A percentile compares a stretch with the other conserved stretches of the same genome.
These are phyloP conservation scores for Anthoceros angustus DNA, from an alignment of 225 moss, liverwort and hornwort genomes.

Conservation along the genomic window DNA sequence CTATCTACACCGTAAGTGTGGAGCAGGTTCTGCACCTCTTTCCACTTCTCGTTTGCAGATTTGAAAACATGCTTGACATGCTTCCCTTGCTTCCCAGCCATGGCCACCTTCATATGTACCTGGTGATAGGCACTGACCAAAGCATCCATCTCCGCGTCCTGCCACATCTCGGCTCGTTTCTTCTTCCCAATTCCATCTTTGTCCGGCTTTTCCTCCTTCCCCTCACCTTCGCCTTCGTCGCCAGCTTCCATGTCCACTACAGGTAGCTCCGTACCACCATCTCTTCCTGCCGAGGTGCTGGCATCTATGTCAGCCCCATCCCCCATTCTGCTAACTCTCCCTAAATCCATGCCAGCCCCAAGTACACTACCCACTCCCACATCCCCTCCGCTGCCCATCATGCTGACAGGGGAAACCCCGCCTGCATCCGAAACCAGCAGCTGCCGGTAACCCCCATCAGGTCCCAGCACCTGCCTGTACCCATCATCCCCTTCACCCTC, in stretches of 20 bases:
- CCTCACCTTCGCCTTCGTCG: conserved; percentile 34
- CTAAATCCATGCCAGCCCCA: not conserved
- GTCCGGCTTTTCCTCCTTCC: conserved; percentile 27
- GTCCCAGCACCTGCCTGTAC: conserved; percentile 3
- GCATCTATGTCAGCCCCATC: conserved; percentile 1
- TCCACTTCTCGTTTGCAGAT: conserved; percentile 51
- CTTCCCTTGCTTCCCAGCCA: conserved; percentile 52
- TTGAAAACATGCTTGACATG: conserved; percentile 59
- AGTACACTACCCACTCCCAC: not conserved
- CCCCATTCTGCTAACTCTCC: not conserved
- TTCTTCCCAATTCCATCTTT: conserved; percentile 37
- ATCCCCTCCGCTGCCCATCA: not conserved
- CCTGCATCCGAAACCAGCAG: not conserved
- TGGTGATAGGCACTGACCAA: conserved; percentile 43
- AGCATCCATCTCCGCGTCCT: conserved; percentile 54
- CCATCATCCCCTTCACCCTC: not conserved
- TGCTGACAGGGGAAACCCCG: not conserved
- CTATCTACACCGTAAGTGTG: conserved; percentile 34
- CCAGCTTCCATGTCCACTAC: conserved; percentile 13
- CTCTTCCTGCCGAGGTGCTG: not conserved
- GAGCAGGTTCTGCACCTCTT: conserved; percentile 37
- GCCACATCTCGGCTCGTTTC: conserved; percentile 55
- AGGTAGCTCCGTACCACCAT: not conserved
- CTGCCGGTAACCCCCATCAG: not conserved
- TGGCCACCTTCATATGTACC: conserved; percentile 50